phyloP scores from a whole-genome alignment of 1,284 basidiomycete genomes.

The Exsudoporus floridanus region DNA sequence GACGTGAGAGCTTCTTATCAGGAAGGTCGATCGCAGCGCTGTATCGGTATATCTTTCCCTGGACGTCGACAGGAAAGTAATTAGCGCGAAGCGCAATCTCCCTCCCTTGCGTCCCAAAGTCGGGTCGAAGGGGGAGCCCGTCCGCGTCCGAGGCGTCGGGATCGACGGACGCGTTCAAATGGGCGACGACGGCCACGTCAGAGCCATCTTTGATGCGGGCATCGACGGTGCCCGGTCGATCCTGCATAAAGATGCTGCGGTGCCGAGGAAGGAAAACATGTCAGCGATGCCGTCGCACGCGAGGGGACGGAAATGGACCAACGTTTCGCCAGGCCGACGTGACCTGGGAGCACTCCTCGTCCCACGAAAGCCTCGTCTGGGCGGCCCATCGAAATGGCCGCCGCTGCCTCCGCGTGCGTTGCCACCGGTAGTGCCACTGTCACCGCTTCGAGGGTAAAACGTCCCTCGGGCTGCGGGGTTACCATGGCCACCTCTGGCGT shows the following conservation, averaged over 20 bases:
- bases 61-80: conserved; percentile 48
- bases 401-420: neutral
- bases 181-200: conserved; percentile 50
- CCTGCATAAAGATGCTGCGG: conserved; percentile 52
- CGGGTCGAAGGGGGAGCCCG: conserved; percentile 37
- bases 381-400: neutral
- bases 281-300: neutral
- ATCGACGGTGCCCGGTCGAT: conserved; percentile 52
- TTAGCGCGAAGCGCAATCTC: conserved; percentile 48
- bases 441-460: neutral
- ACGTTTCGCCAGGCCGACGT: conserved; percentile 16
- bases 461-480: neutral
- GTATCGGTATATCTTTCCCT: conserved; percentile 27
- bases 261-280: neutral
- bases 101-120: conserved; percentile 43
- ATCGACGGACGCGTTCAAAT: conserved; percentile 34
- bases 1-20: conserved; percentile 6
- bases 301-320: conserved; percentile 1
- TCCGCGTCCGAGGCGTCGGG: neutral
- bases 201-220: conserved; percentile 53
- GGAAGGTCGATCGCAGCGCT: conserved; percentile 13
- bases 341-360: neutral
- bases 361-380: neutral
- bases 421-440: neutral
- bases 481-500: conserved; percentile 1